Percentiles rank a stretch among this genome's conserved stretches.
These are phyloP conservation scores for Lasiosphaeris hirsuta DNA, from an alignment of 495 filamentous ascomycete genomes.

Conservation along the genomic window DNA sequence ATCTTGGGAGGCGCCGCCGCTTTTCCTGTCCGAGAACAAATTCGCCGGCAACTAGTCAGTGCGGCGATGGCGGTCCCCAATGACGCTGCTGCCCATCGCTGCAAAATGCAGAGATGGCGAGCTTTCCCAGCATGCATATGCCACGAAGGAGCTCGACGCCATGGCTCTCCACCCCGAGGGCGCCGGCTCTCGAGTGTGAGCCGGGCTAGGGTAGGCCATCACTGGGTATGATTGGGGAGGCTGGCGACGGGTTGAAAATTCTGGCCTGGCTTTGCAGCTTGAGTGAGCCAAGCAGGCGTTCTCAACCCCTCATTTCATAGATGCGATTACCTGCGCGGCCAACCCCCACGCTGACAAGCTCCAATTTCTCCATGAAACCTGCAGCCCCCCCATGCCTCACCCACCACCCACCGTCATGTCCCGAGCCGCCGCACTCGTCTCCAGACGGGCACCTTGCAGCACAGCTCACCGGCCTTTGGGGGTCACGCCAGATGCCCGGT, in stretches of 20 bases:
- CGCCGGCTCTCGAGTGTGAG: not conserved
- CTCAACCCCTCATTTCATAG: conserved; percentile 12
- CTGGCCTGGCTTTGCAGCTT: conserved; percentile 8
- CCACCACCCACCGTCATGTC: conserved; percentile 3
- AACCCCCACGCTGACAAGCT: conserved; percentile 27
- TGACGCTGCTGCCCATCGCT: conserved; percentile 9
- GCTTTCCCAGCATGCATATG: not conserved
- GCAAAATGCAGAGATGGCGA: conserved; percentile 11
- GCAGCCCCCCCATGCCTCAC: conserved; percentile 10
- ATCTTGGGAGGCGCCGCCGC: not conserved
- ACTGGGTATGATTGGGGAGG: not conserved
- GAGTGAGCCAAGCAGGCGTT: not conserved
- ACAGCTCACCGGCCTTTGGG: conserved; percentile 7
- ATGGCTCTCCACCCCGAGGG: not conserved
- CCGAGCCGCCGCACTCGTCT: conserved; percentile 7
- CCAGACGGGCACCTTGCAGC: conserved; percentile 12
- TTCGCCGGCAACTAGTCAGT: not conserved
- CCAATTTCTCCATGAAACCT: conserved; percentile 23
- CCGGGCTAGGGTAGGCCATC: not conserved
- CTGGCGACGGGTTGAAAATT: not conserved
- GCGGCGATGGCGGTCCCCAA: not conserved
- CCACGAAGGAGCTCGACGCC: not conserved
- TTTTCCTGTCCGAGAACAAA: not conserved
- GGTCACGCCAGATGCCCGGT: conserved; percentile 18
- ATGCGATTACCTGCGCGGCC: conserved; percentile 1